A percentile compares a stretch with the other conserved stretches of the same genome.
Conservation (phyloP, 2,329 filamentous ascomycete species). For the Elsinoe perseae region DNA sequence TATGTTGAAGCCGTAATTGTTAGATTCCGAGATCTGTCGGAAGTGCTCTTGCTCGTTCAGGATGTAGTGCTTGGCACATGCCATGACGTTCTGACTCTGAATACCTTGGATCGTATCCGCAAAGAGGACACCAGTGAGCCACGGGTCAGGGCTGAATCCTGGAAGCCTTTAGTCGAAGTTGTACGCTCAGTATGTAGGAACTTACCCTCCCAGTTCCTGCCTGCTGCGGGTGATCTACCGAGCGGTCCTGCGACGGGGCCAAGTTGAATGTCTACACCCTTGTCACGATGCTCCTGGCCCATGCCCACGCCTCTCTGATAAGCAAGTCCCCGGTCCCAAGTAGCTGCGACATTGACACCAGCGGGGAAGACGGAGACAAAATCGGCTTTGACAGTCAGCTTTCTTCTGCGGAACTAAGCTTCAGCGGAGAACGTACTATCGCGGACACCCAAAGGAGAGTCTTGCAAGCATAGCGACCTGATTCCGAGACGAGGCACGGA, state of each 20-base stretch:
- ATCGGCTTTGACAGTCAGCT: conserved; percentile 13
- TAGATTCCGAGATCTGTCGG: conserved; percentile 29
- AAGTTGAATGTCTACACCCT: conserved; percentile 37
- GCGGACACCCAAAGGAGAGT: conserved; percentile 30
- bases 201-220: conserved; percentile 43
- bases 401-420: background rate
- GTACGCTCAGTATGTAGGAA: too few relatives aligned
- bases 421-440: conserved; percentile 16
- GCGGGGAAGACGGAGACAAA: conserved; percentile 30
- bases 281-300: conserved; percentile 29
- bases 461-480: conserved; percentile 31
- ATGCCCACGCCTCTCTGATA: conserved; percentile 34
- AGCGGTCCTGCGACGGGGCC: conserved; percentile 39
- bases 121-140: conserved; percentile 37
- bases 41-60: conserved; percentile 54
- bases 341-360: conserved; percentile 29
- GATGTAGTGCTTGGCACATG: conserved; percentile 47
- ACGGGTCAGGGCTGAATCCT: conserved; percentile 35
- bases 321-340: conserved; percentile 36
- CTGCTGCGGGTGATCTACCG: conserved; percentile 35
- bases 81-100: conserved; percentile 37
- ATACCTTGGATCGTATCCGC: conserved; percentile 34
- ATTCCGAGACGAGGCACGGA: conserved; percentile 31
- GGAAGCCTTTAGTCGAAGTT: too few relatives aligned
- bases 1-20: conserved; percentile 32